A percentile compares a stretch with the other conserved stretches of the same genome.
Evolutionary conservation across 2,329 filamentous ascomycete species (phyloP).

Genomic region (Triangularia verruculosa): DNA sequence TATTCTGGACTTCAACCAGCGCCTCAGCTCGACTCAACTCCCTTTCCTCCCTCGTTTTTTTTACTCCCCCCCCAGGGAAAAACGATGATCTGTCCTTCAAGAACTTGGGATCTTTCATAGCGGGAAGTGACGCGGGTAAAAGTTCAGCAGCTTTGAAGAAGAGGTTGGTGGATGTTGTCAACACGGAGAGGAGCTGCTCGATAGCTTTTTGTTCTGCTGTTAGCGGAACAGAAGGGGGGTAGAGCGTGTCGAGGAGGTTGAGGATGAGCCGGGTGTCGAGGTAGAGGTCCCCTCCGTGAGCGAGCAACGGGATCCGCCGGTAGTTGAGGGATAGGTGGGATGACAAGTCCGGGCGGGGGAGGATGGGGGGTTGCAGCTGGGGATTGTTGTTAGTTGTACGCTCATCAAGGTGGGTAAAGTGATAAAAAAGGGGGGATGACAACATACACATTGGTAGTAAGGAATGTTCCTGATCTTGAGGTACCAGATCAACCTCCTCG

Average conservation of each 20-base stretch:
- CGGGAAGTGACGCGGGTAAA: constrained; percentile 54
- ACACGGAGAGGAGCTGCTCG: constrained; percentile 43
- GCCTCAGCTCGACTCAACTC: constrained; percentile 48
- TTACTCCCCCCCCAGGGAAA: constrained; percentile 25
- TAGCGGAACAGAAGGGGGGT: constrained; percentile 42
- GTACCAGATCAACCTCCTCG: constrained; percentile 64
- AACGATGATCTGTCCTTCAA: constrained; percentile 52
- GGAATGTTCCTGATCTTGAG: constrained; percentile 62
- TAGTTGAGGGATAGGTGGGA: constrained; percentile 59
- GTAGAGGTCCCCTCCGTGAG: constrained; percentile 66
- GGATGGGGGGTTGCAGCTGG: constrained; percentile 62
- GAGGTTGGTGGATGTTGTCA: constrained; percentile 44
- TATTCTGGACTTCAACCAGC: constrained; percentile 50
- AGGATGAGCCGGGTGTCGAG: constrained; percentile 68
- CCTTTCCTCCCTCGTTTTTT: constrained; percentile 29
- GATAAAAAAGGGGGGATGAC: neutral
- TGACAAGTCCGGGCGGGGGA: constrained; percentile 64
- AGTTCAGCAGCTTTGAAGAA: constrained; percentile 53
- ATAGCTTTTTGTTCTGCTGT: constrained; percentile 35
- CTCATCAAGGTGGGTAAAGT: neutral
- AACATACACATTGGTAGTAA: constrained; percentile 64
- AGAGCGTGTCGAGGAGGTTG: constrained; percentile 56
- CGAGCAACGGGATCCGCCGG: constrained; percentile 66
- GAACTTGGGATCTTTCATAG: constrained; percentile 57
- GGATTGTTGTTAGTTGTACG: neutral